Evolutionary conservation across 2,329 filamentous ascomycete genomes (phyloP).

Genomic region (Verruconis gallopava): DNA sequence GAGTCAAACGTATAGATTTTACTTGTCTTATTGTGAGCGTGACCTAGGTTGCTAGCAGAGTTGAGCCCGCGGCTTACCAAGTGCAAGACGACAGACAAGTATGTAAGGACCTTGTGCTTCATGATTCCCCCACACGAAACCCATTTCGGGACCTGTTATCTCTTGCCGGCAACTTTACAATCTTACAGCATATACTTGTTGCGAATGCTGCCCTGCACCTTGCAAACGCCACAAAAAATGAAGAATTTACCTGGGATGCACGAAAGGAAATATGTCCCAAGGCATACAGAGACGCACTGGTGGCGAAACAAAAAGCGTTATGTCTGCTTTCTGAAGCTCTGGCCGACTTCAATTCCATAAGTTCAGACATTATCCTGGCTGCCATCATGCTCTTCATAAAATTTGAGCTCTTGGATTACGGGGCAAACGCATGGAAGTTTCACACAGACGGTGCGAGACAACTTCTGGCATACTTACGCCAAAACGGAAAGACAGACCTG

Average conservation of each 20-base stretch:
- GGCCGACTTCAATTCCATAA: conserved; percentile 16
- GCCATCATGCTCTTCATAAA: conserved; percentile 37
- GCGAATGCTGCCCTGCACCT: not conserved
- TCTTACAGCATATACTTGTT: not conserved
- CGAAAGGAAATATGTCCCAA: not conserved
- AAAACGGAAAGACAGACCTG: conserved; percentile 15
- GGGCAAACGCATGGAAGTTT: conserved; percentile 37
- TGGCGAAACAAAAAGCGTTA: conserved; percentile 37
- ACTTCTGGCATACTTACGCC: conserved; percentile 28
- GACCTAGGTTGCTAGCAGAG: not conserved
- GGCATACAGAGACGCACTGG: conserved; percentile 24
- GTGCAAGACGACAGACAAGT: conserved; percentile 23
- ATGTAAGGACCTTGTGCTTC: conserved; percentile 41
- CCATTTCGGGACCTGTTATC: conserved; percentile 36
- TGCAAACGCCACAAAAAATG: not conserved
- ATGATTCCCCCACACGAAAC: conserved; percentile 33
- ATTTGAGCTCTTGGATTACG: conserved; percentile 38
- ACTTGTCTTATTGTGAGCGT: not conserved
- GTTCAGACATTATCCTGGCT: conserved; percentile 31
- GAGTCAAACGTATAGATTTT: not conserved
- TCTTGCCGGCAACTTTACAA: conserved; percentile 13
- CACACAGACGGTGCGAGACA: conserved; percentile 39
- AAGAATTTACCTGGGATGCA: not conserved
- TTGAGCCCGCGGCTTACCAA: conserved; percentile 4
- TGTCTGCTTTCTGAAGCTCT: conserved; percentile 27